These are phyloP conservation scores for Candida oleophila DNA, from an alignment of 805 yeast genomes.

Conservation along the genomic window DNA sequence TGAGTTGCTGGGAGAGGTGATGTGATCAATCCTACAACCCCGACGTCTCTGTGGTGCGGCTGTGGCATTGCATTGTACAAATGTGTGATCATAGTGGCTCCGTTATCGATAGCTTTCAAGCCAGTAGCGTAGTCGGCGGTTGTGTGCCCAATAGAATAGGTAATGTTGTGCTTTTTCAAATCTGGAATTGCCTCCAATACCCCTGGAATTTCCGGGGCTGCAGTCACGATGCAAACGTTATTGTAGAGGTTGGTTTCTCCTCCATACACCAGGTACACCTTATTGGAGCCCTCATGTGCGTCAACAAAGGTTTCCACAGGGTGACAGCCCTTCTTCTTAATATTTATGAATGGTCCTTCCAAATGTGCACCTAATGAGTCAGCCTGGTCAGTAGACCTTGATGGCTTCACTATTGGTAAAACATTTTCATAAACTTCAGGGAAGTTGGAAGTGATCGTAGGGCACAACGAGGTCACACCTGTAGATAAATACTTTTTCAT, in stretches of 20 bases:
- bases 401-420: conserved; percentile 41
- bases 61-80: conserved; percentile 62
- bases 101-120: conserved; percentile 45
- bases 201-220: conserved; percentile 53
- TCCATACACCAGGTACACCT: conserved; percentile 38
- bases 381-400: conserved; percentile 28
- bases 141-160: conserved; percentile 50
- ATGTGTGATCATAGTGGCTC: conserved; percentile 62
- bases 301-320: conserved; percentile 44
- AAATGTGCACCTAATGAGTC: conserved; percentile 59
- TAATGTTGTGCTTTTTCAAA: conserved; percentile 30
- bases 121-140: conserved; percentile 38
- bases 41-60: conserved; percentile 59
- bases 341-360: conserved; percentile 58
- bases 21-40: conserved; percentile 50
- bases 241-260: conserved; percentile 26
- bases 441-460: conserved; percentile 54
- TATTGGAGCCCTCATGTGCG: conserved; percentile 29
- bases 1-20: conserved; percentile 19
- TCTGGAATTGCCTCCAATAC: conserved; percentile 42
- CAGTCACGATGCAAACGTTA: conserved; percentile 44
- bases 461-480: conserved; percentile 57
- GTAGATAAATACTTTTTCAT: conserved; percentile 47
- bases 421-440: conserved; percentile 49
- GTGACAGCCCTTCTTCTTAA: conserved; percentile 50